Base-by-base conservation (phyloP, 345 rosid genomes). In the Heritiera littoralis region DNA sequence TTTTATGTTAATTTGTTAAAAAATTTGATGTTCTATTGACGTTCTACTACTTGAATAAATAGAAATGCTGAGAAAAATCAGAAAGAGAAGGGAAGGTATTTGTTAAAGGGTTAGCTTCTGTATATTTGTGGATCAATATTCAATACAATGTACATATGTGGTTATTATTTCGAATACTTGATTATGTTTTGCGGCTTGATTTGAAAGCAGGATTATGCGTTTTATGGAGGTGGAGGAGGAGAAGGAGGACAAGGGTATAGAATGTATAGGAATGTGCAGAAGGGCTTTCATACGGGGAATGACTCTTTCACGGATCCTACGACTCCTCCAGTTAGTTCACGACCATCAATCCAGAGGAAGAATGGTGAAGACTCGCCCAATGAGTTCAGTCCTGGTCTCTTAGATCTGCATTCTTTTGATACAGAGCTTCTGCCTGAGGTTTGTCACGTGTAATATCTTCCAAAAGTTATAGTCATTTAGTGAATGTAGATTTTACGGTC, bases 351-450 rank as follows among this genome's bases (percentile, higher is more conserved):
- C 82, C 95, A 87, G 84, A 84, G 90, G 81, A 94, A 87, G 88
- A 91, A 87, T 74, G 88, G 87, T 8, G 99, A 89, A 74, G 94
- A 90, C 15, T 89, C 93, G 15, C 86, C 86, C 0, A 86, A 73
- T 80, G 99, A 94, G 84, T 90, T 91, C 81, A 94, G 99, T 84
- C 99, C 99, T 6, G 99, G 99, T 4, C 97, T 96, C 20, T 84
- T 96, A 72, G 99, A 96, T 92, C 94, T 96, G 72, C 97, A 96
- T 84, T 94, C 99, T 68, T 90, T 92, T 80, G 97, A 94, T 83
- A 96, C 98, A 1, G 99, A 96, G 83, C 90, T 96, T 83, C 92
- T 96, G 79, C 90, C 99, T 35, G 98, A 96, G 99, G 99, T 96
- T 78, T 65, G 82, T 78, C 3, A 46, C 54, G 78, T 32, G 2